Percentiles rank a stretch among this genome's conserved stretches.
Evolutionary conservation across 1,139 yeast genomes (phyloP).

Genomic region (Debaryomycetaceae sp.): DNA sequence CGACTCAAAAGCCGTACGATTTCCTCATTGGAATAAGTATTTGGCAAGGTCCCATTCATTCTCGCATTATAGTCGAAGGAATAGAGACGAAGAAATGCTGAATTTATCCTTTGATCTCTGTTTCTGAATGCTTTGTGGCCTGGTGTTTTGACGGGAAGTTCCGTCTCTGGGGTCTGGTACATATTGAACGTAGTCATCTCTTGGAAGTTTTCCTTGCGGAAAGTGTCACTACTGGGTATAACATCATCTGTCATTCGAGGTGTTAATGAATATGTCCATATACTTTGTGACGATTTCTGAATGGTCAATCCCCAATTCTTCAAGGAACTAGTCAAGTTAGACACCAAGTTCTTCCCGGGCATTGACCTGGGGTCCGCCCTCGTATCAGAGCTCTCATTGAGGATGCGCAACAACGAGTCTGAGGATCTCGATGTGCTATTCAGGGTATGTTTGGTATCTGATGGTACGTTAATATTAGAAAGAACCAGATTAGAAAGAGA

Average conservation of each 20-base stretch:
- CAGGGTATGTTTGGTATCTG: neutral
- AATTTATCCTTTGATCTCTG: conserved; percentile 47
- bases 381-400: neutral
- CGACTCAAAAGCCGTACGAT: conserved; percentile 8
- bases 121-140: conserved; percentile 20
- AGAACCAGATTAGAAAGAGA: conserved; percentile 1
- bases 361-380: neutral
- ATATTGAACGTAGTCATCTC: conserved; percentile 5
- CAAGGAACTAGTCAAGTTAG: conserved; percentile 15
- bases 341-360: conserved; percentile 5
- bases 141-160: neutral
- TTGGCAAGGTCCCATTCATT: conserved; percentile 24
- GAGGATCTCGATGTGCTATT: neutral
- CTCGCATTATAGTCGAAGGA: conserved; percentile 44
- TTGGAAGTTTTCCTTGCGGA: conserved; percentile 1
- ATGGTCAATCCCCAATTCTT: conserved; percentile 9
- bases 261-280: conserved; percentile 7
- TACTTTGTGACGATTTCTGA: conserved; percentile 2
- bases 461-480: neutral
- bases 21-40: conserved; percentile 26
- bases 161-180: neutral
- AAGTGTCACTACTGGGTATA: conserved; percentile 10
- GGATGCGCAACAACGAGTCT: conserved; percentile 1
- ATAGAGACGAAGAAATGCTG: conserved; percentile 42
- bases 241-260: conserved; percentile 25